Evolutionary conservation across 208 protist genomes (phyloP), one percentile per base, ranked within the genome.

Genomic region (Phytomonas francai): DNA sequence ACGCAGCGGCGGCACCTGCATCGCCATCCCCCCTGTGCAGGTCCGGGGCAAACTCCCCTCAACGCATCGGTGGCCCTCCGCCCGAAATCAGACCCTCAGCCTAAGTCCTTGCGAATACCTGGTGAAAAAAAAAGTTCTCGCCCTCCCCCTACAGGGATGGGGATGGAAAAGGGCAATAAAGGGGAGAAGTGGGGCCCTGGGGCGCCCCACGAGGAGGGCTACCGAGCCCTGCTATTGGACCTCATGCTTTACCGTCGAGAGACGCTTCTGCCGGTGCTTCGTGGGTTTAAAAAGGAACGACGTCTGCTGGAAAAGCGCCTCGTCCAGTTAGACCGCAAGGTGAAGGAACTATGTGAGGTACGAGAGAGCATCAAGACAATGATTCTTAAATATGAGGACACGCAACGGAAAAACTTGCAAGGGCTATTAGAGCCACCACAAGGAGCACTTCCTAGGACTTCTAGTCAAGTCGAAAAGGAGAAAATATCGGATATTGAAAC

Each of bases 221-320:
- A 93, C 68, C 76, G 85, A 3, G 87, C 90, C 3, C 65, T 95
- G 25, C 63, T 93, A 33, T 71, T 80, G 0, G 82, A 95, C 61
- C 68, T 95, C 8, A 63, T 93, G 25, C 77, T 95, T 8, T 93
- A 91, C 72, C 80, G 90, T 0, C 67, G 68, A 14, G 87, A 93
- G 33, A 84, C 87, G n/a, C 28, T 95, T 14, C 42, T 63, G 22
- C 78, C 87, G 6, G 74, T 95, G 19, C 66, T 95, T 6, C 63
- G 29, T 16, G 85, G 84, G 8, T 74, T 95, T 5, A 54, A 54
- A 29, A 71, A 77, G 14, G 90, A 95, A 70, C 75, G 90, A 29
- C 58, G 56, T 14, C 58, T 73, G 22, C 71, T 93, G 49, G 79
- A 89, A 34, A 49, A 39, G 34, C 73, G 78, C 25, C 65, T 88